Percentiles rank a stretch among this genome's conserved stretches.
These are phyloP conservation scores for Fomitopsis schrenkii DNA, from an alignment of 1,284 basidiomycete species.

Conservation along the genomic window DNA sequence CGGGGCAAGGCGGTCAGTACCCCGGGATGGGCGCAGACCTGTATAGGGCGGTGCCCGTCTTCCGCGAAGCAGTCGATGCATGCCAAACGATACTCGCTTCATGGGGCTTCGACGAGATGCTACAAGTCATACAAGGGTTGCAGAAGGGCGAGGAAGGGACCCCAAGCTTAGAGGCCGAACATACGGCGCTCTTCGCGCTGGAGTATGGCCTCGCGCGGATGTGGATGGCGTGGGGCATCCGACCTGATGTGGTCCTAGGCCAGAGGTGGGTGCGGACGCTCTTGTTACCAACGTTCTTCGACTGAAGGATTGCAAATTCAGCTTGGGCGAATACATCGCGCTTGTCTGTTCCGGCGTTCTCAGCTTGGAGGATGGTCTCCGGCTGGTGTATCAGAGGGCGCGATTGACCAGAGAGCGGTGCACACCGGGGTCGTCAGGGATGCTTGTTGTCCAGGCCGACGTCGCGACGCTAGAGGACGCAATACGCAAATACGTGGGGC, in stretches of 20 bases:
- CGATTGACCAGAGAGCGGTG: conserved; percentile 51
- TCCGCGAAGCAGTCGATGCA: conserved; percentile 47
- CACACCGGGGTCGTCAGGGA: conserved; percentile 41
- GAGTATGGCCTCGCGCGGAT: conserved; percentile 56
- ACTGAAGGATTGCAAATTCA: conserved; percentile 18
- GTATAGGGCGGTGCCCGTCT: conserved; percentile 43
- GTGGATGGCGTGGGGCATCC: conserved; percentile 65
- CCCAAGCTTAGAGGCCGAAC: conserved; percentile 39
- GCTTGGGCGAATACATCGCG: conserved; percentile 70
- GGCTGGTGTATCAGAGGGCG: conserved; percentile 52
- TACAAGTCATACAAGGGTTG: conserved; percentile 36
- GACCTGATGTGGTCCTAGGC: conserved; percentile 55
- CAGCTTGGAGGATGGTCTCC: conserved; percentile 50
- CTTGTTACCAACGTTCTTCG: not conserved
- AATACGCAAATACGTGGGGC: conserved; percentile 33
- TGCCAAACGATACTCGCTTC: conserved; percentile 48
- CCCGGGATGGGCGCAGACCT: conserved; percentile 57
- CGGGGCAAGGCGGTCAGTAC: conserved; percentile 68
- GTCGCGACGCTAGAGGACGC: conserved; percentile 30
- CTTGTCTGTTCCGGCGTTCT: conserved; percentile 57
- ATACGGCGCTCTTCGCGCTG: conserved; percentile 53
- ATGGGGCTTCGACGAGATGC: conserved; percentile 47
- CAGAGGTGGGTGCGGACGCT: conserved; percentile 46
- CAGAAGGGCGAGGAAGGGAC: not conserved
- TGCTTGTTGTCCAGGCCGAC: conserved; percentile 51